Base-by-base conservation (phyloP, 2,329 filamentous ascomycete species). In the Parasarocladium wereldwijsianum region DNA sequence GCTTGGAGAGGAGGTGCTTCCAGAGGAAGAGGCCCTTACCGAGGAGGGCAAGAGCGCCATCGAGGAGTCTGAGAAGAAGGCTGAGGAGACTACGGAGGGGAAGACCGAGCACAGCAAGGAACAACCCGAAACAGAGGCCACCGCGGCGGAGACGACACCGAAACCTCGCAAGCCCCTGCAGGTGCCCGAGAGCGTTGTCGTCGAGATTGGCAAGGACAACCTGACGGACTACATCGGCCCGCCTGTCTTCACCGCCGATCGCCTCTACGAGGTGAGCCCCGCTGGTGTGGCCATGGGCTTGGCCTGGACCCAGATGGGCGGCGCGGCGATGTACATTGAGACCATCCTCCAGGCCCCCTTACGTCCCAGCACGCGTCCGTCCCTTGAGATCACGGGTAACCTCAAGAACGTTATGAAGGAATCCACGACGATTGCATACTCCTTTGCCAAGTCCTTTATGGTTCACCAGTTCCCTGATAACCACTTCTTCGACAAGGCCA, bases 381-480 rank as follows among this genome's bases (percentile, higher is more conserved):
- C 79, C 12, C 64, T 98, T 24, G 83, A 93, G 47, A 85, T 86
- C 36, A 98, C 90, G 0, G 90, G 90, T 35, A 96, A 96, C 49
- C 66, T 98, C 28, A 90, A 93, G 60, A 72, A 73, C 11, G 90
- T 98, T 22, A 98, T 98, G 92, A 96, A 94, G 58, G 90, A 98
- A 57, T 94, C 86, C 3, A 90, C 85, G 0, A 66, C 74, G 3
- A 94, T 98, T 40, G 92, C 90, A 26, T 96, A 98, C 61, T 93
- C 84, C 0, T 98, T 93, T 47, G 77, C 84, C 45, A 96, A 96
- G 60, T 76, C 84, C 1, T 64, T 87, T 35, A 76, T 96, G 66
- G 85, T 79, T 6, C 77, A 74, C 46, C 60, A 80, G 23, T 98
- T 86, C 59, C 76, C 85, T 1, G 76, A 84, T 34, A 98, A 98